These are phyloP conservation scores for Fusarium bactridioides DNA, from an alignment of 2,329 filamentous ascomycete genomes.

Conservation along the genomic window DNA sequence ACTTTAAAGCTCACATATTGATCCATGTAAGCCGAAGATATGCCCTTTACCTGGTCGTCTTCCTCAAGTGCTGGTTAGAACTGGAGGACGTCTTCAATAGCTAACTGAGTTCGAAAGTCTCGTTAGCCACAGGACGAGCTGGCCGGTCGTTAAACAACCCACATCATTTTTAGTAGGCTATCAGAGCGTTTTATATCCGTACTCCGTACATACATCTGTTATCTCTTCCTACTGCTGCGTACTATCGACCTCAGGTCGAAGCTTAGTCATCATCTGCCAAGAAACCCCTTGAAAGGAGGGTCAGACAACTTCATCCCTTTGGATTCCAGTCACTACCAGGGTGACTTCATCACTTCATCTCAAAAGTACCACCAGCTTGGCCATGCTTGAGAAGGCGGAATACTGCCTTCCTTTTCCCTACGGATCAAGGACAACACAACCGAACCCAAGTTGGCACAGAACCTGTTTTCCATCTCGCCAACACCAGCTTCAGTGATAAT, in stretches of 20 bases:
- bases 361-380: background rate
- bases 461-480: background rate
- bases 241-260: background rate
- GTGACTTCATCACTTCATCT: slow-evolving; percentile 22
- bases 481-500: background rate
- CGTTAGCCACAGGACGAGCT: background rate
- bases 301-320: slow-evolving; percentile 39
- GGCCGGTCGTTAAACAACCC: background rate
- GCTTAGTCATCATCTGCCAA: slow-evolving; percentile 34
- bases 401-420: background rate
- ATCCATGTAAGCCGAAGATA: background rate
- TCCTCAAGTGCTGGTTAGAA: background rate
- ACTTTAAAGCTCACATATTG: background rate
- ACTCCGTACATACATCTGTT: background rate
- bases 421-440: background rate
- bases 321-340: slow-evolving; percentile 32
- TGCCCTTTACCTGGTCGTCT: background rate
- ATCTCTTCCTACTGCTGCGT: background rate
- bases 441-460: background rate
- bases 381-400: background rate
- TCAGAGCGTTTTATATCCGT: background rate
- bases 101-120: background rate
- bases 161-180: background rate
- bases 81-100: background rate
- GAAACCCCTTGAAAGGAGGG: slow-evolving; percentile 31